Evolutionary conservation across 2,329 filamentous ascomycete species (phyloP).

Genomic region (Penicillium sp.): DNA sequence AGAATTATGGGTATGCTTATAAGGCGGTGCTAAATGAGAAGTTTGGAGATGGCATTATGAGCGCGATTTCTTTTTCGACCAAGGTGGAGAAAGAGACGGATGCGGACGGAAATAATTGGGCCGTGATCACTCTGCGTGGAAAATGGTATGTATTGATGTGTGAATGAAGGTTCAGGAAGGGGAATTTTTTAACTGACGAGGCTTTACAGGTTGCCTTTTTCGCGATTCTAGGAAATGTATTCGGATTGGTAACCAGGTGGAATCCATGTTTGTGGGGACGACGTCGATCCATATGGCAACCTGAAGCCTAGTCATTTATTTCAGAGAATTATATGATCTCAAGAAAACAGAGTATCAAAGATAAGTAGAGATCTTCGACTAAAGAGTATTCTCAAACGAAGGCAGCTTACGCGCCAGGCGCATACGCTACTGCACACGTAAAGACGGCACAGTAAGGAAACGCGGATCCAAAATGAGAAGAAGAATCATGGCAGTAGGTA

Average conservation of each 20-base stretch:
- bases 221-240: slow-evolving; percentile 42
- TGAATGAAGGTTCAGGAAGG: too few relatives aligned
- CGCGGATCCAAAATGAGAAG: background rate
- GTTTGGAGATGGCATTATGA: slow-evolving; percentile 94
- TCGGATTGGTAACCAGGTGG: too few relatives aligned
- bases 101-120: slow-evolving; percentile 78
- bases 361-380: background rate
- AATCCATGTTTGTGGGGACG: background rate
- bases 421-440: background rate
- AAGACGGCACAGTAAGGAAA: background rate
- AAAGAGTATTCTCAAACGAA: background rate
- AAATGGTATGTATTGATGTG: slow-evolving; percentile 68
- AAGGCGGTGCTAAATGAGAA: slow-evolving; percentile 97
- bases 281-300: background rate
- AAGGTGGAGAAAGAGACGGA: slow-evolving; percentile 94
- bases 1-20: slow-evolving; percentile 96
- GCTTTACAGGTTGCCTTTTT: slow-evolving; percentile 49
- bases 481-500: background rate
- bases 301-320: background rate
- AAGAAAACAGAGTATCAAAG: background rate
- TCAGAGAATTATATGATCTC: background rate
- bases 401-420: background rate
- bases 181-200: background rate
- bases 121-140: slow-evolving; percentile 78
- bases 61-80: slow-evolving; percentile 86